Evolutionary conservation across 768 basidiomycete genomes (phyloP), one percentile per base, ranked within the genome.

Genomic region (Austroboletus festivus): DNA sequence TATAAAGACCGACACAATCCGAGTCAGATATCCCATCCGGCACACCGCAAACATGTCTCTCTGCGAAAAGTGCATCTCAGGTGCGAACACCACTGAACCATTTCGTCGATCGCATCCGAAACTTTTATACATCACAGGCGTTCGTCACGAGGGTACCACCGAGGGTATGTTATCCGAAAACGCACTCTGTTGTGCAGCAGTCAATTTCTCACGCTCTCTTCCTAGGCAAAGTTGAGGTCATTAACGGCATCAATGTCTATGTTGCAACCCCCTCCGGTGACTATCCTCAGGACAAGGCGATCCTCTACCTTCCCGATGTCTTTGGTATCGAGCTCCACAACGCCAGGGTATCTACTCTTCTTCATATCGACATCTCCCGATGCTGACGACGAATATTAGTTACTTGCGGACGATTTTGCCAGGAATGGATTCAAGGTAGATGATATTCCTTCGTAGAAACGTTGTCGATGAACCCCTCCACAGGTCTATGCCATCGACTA

Each of bases 61-160:
- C 50, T 81, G 81, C 66, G 67, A 72, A 49, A 62, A 84, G 56
- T 85, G 83, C 48, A 50, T 82, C 46, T 71, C 71, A 61, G 81
- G 83, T 79, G 45, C 34, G 66, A 21, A 5, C 16, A 38, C 31
- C n/a, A 5, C n/a, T 31, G 15, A 6, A 7, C 21, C 20, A 47
- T 49, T 12, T 5, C 5, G 28, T 28, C 24, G 24, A 34, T 19
- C 15, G 11, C 10, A 48, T 47, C 50, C 51, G n/a, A 52, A 43
- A n/a, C 7, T 34, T 15, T 37, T 12, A 13, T 19, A n/a, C 18
- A 37, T 4, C 35, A 4, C 40, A 61, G 80, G 79, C 30, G 77
- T 76, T 50, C 73, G 68, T 50, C 77, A 80, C 56, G 75, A 79
- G 45, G 79, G 79, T 21, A 71, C 62, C 5, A 65, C 74, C 2